phyloP scores from a whole-genome alignment of 164 flowering plant genomes.

The Taxillus chinensis region DNA sequence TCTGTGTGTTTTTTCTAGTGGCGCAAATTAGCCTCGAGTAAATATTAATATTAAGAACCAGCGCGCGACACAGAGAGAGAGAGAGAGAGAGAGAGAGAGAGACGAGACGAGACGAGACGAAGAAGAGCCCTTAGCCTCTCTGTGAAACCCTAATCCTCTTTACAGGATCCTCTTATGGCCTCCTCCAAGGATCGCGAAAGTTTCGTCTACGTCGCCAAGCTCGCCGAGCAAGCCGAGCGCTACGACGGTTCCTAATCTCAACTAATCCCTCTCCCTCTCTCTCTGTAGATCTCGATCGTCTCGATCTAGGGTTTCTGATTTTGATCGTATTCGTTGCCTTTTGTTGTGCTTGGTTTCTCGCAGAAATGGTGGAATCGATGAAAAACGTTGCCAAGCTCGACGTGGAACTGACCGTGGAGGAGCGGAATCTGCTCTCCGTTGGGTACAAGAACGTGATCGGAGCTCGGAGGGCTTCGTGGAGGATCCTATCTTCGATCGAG shows the following conservation, averaged over 20 bases:
- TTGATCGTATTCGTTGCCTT: not conserved
- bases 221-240: constrained; percentile 3
- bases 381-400: constrained; percentile 1
- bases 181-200: not conserved
- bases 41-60: no score
- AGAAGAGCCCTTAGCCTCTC: not conserved
- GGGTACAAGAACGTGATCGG: constrained; percentile 2
- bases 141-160: not conserved
- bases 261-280: not conserved
- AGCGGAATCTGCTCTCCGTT: constrained; percentile 4
- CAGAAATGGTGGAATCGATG: constrained; percentile 6
- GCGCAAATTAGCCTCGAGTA: no score
- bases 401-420: constrained; percentile 6
- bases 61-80: no score
- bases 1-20: no score
- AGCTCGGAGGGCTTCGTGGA: constrained; percentile 4
- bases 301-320: not conserved
- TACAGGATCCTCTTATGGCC: not conserved
- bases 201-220: constrained; percentile 3
- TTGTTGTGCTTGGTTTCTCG: not conserved
- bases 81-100: no score
- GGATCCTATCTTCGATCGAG: constrained; percentile 1
- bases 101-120: no score
- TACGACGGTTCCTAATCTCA: not conserved
- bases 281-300: not conserved